Conservation (phyloP, 306 rosid genomes). For the Citrullus amarus region DNA sequence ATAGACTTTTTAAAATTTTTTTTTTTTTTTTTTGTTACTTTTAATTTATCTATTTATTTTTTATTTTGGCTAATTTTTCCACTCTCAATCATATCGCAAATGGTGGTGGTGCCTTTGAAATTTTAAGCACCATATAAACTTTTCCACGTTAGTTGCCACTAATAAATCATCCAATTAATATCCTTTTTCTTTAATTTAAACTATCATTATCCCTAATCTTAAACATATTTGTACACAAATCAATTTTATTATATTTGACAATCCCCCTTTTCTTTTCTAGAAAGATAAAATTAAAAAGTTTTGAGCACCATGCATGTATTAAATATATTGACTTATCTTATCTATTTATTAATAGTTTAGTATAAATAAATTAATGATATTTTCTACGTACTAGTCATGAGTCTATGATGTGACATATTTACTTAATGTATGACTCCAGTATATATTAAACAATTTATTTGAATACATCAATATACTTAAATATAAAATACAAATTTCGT, state of each 20-base stretch:
- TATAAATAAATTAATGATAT: no score
- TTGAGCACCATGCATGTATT: background rate
- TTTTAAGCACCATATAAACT: background rate
- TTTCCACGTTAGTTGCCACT: background rate
- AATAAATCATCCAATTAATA: background rate
- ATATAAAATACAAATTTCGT: no score
- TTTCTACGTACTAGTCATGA: no score
- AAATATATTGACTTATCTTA: background rate
- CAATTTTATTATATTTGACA: no score
- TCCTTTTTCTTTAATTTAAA: background rate
- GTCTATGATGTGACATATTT: background rate
- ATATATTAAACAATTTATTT: no score
- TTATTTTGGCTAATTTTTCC: background rate
- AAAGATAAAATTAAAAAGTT: no score
- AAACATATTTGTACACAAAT: background rate
- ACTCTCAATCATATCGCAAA: constrained; percentile 2
- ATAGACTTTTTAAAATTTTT: no score
- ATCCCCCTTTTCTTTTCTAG: no score
- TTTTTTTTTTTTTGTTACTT: no score
- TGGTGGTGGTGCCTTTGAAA: constrained; percentile 1
- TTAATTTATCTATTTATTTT: no score
- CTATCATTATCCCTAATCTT: background rate
- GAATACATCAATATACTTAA: no score
- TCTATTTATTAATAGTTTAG: no score
- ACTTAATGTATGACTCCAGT: background rate